phyloP scores from a whole-genome alignment of 148 eudicot genomes.

The Cornus suecica region DNA sequence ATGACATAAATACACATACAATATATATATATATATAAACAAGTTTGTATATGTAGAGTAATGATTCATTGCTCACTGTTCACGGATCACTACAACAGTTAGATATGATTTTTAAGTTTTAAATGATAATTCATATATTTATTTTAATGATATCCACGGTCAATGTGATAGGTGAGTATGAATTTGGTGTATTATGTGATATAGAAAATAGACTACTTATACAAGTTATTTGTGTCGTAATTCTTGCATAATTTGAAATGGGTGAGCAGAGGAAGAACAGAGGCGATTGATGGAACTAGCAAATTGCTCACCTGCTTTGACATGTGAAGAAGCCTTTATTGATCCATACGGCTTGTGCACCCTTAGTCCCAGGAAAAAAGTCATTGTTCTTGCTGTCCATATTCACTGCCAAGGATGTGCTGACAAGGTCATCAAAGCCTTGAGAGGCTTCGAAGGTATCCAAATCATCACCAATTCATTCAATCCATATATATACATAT shows the following conservation, averaged over 20 bases:
- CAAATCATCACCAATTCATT: background rate
- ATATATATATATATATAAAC: too few species aligned
- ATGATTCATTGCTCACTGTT: background rate
- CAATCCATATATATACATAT: background rate
- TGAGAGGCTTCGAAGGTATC: conserved; percentile 44
- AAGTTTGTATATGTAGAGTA: too few species aligned
- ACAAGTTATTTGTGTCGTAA: too few species aligned
- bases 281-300: conserved; percentile 32
- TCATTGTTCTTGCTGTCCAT: conserved; percentile 39
- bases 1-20: background rate
- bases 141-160: too few species aligned
- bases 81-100: background rate
- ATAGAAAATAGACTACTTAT: too few species aligned
- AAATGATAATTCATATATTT: too few species aligned
- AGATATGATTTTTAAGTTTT: too few species aligned
- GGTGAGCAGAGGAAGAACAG: background rate
- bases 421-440: conserved; percentile 23
- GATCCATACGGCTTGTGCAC: background rate
- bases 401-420: conserved; percentile 63
- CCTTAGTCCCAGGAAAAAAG: background rate
- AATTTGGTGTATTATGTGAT: background rate
- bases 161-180: too few species aligned
- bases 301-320: background rate
- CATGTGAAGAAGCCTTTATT: conserved; percentile 17
- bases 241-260: background rate